These are phyloP conservation scores for Diphasiastrum complanatum DNA, from an alignment of 83 land plant species.

Conservation along the genomic window DNA sequence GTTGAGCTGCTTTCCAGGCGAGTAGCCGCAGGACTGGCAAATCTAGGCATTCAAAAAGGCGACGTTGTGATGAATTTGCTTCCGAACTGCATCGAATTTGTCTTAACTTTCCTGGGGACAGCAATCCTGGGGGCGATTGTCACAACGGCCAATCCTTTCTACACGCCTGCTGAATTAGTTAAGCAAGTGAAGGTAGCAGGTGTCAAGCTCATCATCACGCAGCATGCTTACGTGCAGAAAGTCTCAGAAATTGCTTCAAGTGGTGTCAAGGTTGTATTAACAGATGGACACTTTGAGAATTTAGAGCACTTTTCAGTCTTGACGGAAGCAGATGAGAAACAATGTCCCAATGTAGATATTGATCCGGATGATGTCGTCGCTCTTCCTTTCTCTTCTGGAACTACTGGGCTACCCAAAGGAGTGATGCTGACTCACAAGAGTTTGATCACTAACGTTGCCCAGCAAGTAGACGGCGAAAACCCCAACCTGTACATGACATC, in stretches of 20 bases:
- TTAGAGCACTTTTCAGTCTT: constrained; percentile 47
- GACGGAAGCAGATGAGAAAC: no score
- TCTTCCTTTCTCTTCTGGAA: constrained; percentile 74
- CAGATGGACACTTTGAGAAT: constrained; percentile 43
- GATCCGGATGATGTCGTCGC: constrained; percentile 24
- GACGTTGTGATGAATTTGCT: constrained; percentile 56
- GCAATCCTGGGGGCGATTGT: constrained; percentile 42
- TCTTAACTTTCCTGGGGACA: constrained; percentile 53
- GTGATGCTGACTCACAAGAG: constrained; percentile 70
- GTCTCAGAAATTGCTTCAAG: constrained; percentile 18
- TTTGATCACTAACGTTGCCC: constrained; percentile 59
- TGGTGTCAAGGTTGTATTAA: constrained; percentile 35
- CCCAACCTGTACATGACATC: constrained; percentile 46
- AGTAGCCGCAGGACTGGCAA: constrained; percentile 39
- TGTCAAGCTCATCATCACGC: constrained; percentile 48
- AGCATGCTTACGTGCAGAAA: constrained; percentile 38
- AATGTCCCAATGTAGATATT: no score
- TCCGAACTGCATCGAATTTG: constrained; percentile 62
- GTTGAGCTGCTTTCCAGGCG: constrained; percentile 30
- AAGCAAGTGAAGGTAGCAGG: constrained; percentile 47
- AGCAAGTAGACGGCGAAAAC: constrained; percentile 79
- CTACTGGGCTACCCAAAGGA: constrained; percentile 76
- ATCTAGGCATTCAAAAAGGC: constrained; percentile 41
- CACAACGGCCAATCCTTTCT: constrained; percentile 76
- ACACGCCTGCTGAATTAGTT: constrained; percentile 54